Evolutionary conservation across 768 basidiomycete genomes (phyloP), one percentile per base, ranked within the genome.

Genomic region (Chiua virens): DNA sequence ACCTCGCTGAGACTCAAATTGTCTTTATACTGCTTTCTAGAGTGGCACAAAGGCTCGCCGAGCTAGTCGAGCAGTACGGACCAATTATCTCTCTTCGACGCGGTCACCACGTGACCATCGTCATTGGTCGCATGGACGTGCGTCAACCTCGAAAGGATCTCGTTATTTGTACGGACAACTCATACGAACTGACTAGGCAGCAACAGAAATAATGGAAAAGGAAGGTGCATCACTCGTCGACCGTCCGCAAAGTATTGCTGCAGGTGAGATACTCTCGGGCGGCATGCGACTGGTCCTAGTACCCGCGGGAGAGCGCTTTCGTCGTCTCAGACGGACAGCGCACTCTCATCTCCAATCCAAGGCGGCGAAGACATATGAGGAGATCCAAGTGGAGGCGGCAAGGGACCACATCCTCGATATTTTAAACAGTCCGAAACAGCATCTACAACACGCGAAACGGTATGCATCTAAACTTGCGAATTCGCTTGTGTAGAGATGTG

Each of bases 161-260:
- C 21, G 7, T 11, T 27, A 30, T 18, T 37, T 14, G 18, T 23
- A 9, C 21, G 14, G 28, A 25, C 5, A 8, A 17, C 27, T 22
- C 14, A 32, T 11, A 75, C 75, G 0, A n/a, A 25, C 2, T 79
- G 45, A 74, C 77, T 69, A 82, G 62, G 77, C 76, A 5, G 81
- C 81, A 0, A 69, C 78, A 0, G 79, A 83, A 3, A 77, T 84
- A 49, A 79, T 84, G 80, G 83, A 83, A 62, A 78, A 79, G 41
- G 78, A 82, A 57, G 80, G 82, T 0, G 77, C 74, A 0, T 57
- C 69, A 0, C 67, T 78, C 15, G 74, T 71, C 0, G 82, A 85
- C 55, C 66, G 83, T 28, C 82, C 82, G 9, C 57, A 58, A 2
- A 68, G 65, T 21, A 77, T 83, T 38, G 72, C 83, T 0, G 82